Base-by-base conservation (phyloP, 192 early-diverging fungal species). In the Coemansia sp. region DNA sequence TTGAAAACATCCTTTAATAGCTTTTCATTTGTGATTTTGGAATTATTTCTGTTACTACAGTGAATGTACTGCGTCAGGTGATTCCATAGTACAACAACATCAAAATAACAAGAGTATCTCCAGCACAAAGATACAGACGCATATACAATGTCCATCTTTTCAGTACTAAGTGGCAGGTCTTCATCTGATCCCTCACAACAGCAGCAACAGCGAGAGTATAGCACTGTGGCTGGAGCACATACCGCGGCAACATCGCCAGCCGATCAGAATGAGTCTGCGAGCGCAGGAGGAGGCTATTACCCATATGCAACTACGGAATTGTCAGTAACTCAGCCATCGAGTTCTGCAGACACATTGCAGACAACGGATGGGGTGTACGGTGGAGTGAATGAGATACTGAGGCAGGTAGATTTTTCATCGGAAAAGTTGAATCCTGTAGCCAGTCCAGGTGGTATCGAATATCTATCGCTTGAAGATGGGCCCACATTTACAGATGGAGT, bases 391-490 rank as follows among this genome's bases (percentile, higher is more conserved):
- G 73, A 76, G n/a, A 67, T 81, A 7, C 47, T 81, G 54, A 67
- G 64, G 32, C 73, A 81, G 58, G 78, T 81, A 9, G 78, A 81
- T 32, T 69, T 82, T 19, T 68, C 74, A 21, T 73, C 80, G 14
- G 9, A 67, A 10, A 23, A 71, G 23, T 59, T 77, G 26, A 77
- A 77, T 49, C 64, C 74, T 5, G 55, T 77, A 12, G 56, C 71
- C 10, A 62, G 34, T 53, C 64, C 71, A 0, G 58, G 65, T 14
- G 80, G 80, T 30, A 76, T 82, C 54, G 80, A 82, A 47, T 82
- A 82, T 27, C 68, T 82, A 41, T 71, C 64, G 38, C 68, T 82
- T 23, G 80, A 82, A 48, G 80, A 82, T 12, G 75, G 75, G 14
- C 63, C 78, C 23, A 65, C 56, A 60, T 49, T 68, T 41, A 60